These are phyloP conservation scores for Porodaedalea pini DNA, from an alignment of 1,284 basidiomycete genomes.

Conservation along the genomic window DNA sequence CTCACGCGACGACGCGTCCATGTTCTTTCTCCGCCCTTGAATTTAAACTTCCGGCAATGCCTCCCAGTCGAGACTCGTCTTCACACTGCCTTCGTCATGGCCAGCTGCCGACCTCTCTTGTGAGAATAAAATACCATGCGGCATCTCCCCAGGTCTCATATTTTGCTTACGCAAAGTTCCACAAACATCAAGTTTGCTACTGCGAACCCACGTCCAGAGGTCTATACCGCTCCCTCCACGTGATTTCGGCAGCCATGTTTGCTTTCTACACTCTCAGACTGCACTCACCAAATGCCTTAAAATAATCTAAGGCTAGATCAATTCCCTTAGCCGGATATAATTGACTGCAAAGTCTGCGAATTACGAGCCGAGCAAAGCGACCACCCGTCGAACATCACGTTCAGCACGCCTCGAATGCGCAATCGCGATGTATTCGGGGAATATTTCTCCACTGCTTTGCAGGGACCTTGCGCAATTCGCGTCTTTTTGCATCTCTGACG, in stretches of 20 bases:
- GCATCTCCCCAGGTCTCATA: too few species aligned
- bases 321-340: background rate
- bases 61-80: too few species aligned
- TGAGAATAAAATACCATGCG: too few species aligned
- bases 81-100: too few species aligned
- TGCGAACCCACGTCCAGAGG: background rate
- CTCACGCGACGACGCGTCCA: too few species aligned
- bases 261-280: background rate
- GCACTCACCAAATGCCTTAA: too few species aligned
- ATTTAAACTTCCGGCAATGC: too few species aligned
- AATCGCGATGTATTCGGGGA: background rate
- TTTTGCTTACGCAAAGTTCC: slow-evolving; percentile 1
- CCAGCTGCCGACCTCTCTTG: too few species aligned
- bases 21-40: too few species aligned
- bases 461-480: background rate
- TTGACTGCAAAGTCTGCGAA: background rate
- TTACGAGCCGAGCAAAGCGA: background rate
- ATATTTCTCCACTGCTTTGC: background rate
- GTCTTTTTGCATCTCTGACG: background rate
- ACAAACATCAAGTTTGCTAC: background rate
- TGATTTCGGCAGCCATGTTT: background rate
- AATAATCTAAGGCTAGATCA: background rate
- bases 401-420: background rate
- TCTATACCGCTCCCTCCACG: too few species aligned
- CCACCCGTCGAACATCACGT: background rate